Conservation (phyloP, 208 protist genomes). For the Wallacemonas sp. region DNA sequence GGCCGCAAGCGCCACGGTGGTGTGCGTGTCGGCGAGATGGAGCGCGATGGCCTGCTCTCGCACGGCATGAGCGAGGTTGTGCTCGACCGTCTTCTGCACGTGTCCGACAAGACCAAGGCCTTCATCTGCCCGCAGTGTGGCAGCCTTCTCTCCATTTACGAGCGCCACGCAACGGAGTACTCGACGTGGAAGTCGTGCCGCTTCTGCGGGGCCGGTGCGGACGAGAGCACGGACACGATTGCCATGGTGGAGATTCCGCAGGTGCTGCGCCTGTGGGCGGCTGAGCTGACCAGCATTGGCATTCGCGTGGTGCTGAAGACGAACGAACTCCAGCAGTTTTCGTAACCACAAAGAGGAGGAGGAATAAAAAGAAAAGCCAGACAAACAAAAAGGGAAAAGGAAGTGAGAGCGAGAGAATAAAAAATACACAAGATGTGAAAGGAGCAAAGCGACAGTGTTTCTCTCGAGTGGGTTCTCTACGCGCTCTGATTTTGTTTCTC, state of each 20-base stretch:
- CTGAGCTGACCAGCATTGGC: conserved; percentile 88
- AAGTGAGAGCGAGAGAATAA: background rate
- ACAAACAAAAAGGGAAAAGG: conserved; percentile 12
- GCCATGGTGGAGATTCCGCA: conserved; percentile 91
- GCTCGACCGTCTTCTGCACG: conserved; percentile 97
- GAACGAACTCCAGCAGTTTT: conserved; percentile 27
- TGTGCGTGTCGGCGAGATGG: conserved; percentile 99
- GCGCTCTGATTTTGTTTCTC: background rate
- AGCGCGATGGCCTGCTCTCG: conserved; percentile 99
- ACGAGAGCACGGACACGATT: conserved; percentile 82
- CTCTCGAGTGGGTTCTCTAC: background rate
- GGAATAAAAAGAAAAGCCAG: background rate
- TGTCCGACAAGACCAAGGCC: conserved; percentile 89
- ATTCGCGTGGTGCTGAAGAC: conserved; percentile 85
- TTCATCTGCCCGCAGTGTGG: conserved; percentile 84
- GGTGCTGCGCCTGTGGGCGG: conserved; percentile 87
- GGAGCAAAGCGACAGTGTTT: background rate
- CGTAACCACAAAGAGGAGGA: conserved; percentile 8
- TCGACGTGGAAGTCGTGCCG: conserved; percentile 86
- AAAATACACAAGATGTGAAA: background rate
- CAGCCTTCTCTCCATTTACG: conserved; percentile 85
- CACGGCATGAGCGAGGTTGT: conserved; percentile 99
- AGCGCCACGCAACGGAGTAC: conserved; percentile 84
- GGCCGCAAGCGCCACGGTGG: conserved; percentile 96
- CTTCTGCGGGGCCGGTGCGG: conserved; percentile 80